Conservation (phyloP, 2,329 filamentous ascomycete species). For the Lanzia echinophila region DNA sequence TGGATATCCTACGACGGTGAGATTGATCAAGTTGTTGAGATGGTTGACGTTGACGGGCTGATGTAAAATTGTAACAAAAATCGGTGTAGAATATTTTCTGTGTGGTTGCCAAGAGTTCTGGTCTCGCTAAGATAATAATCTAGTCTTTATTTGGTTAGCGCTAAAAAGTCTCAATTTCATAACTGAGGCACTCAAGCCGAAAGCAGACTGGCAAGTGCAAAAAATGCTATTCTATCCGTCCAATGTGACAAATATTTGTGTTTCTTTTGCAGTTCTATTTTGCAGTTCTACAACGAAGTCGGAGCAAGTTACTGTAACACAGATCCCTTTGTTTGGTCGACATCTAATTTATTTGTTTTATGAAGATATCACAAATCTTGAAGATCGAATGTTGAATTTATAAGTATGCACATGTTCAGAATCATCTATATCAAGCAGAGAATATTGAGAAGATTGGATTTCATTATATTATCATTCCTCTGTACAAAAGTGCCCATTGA, state of each 20-base stretch:
- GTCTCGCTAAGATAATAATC: background rate
- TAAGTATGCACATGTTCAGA: too few relatives aligned
- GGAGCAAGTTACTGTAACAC: too few relatives aligned
- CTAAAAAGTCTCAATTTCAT: background rate
- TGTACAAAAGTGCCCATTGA: conserved; percentile 2
- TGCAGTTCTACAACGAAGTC: too few relatives aligned
- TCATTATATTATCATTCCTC: conserved; percentile 9
- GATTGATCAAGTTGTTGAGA: conserved; percentile 22
- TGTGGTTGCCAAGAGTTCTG: conserved; percentile 23
- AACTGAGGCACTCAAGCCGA: background rate
- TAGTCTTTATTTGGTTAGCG: background rate
- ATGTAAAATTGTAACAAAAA: background rate
- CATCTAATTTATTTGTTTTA: background rate
- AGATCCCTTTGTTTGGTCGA: background rate
- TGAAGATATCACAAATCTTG: background rate
- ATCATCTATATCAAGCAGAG: background rate
- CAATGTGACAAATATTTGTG: too few relatives aligned
- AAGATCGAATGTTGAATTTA: too few relatives aligned
- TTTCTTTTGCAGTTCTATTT: too few relatives aligned
- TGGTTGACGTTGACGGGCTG: background rate
- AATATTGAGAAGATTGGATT: conserved; percentile 3
- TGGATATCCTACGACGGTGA: conserved; percentile 38
- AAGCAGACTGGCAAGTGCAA: too few relatives aligned
- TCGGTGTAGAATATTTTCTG: conserved; percentile 5
- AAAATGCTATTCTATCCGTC: too few relatives aligned